Evolutionary conservation across 257 asterid genomes (phyloP), one percentile per base, ranked within the genome.

Genomic region (Verbascum thapsus): DNA sequence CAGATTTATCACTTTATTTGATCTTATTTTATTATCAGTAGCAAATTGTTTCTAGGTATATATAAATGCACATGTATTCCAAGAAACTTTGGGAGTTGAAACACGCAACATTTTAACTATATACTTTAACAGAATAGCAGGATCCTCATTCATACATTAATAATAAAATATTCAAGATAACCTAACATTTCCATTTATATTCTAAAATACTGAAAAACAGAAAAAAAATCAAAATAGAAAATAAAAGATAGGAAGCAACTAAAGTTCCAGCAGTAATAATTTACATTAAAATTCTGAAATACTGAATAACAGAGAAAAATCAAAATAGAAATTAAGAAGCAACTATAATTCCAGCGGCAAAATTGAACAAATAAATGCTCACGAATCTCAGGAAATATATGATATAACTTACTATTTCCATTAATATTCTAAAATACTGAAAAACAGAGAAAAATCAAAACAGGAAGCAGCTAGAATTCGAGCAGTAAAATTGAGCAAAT

Each of bases 301-400:
- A 15, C 47, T 55, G 39, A 10, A 39, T 43, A 17, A 35, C 53
- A 40, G 1, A n/a, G 15, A 11, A 30, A 17, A 22, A 13, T 40
- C 3, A 20, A 22, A 12, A 26, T 7, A 43, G 18, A 58, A 22
- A 30, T 30, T 19, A 9, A 6, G 44, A 71, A 6, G 19, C 8
- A 47, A 38, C 48, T 9, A 3, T 17, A 68, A 55, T 54, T 6
- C 11, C 52, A 58, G 48, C 37, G 12, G 20, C 53, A 20, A 34
- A 67, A 50, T 13, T 30, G 7, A 66, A 53, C 11, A 49, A 43
- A 38, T 13, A 57, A 70, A 30, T 18, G 42, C 63, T 18, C 56
- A 51, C 53, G n/a, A 19, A 50, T 55, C 44, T 69, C 38, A 32
- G 67, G 26, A n/a, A n/a, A n/a, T n/a, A n/a, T n/a, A n/a, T n/a